These are phyloP conservation scores for Stagonosporopsis cucurbitacearum DNA, from an alignment of 2,329 filamentous ascomycete species.

Conservation along the genomic window DNA sequence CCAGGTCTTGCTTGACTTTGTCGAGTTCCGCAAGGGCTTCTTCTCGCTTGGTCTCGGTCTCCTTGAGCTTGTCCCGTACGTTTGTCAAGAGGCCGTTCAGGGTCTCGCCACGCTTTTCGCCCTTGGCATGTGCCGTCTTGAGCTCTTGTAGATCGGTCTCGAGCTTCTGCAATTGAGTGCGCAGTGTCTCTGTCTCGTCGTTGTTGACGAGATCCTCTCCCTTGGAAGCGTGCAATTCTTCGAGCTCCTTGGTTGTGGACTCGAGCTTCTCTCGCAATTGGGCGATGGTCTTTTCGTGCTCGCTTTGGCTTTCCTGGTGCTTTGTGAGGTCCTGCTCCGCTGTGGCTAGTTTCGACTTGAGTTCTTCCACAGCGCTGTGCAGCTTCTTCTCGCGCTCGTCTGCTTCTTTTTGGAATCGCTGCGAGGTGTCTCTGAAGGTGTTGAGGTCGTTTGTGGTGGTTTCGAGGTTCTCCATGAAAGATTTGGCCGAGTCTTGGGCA, in stretches of 20 bases:
- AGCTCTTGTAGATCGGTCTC: constrained; percentile 41
- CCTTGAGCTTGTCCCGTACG: constrained; percentile 60
- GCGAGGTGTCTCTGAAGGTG: constrained; percentile 59
- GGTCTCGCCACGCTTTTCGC: constrained; percentile 61
- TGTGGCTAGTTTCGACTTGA: constrained; percentile 40
- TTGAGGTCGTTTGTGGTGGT: constrained; percentile 69
- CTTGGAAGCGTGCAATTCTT: constrained; percentile 50
- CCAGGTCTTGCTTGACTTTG: constrained; percentile 38
- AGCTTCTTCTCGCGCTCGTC: constrained; percentile 41
- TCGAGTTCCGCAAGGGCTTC: constrained; percentile 54
- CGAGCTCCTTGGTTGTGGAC: constrained; percentile 55
- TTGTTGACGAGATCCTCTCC: constrained; percentile 42
- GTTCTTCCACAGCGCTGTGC: constrained; percentile 33
- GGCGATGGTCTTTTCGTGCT: constrained; percentile 52
- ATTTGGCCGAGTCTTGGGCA: constrained; percentile 68
- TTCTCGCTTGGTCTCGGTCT: constrained; percentile 59
- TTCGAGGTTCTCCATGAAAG: constrained; percentile 65
- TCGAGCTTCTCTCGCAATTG: constrained; percentile 43
- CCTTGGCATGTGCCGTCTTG: constrained; percentile 43
- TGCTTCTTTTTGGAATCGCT: constrained; percentile 48
- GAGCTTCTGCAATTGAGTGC: constrained; percentile 39
- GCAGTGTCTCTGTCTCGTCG: constrained; percentile 36
- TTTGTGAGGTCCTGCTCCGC: constrained; percentile 56
- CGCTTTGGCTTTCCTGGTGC: constrained; percentile 50
- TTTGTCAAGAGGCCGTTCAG: constrained; percentile 63